Conservation (phyloP, 2,329 filamentous ascomycete genomes). For the Trichothecium roseum region DNA sequence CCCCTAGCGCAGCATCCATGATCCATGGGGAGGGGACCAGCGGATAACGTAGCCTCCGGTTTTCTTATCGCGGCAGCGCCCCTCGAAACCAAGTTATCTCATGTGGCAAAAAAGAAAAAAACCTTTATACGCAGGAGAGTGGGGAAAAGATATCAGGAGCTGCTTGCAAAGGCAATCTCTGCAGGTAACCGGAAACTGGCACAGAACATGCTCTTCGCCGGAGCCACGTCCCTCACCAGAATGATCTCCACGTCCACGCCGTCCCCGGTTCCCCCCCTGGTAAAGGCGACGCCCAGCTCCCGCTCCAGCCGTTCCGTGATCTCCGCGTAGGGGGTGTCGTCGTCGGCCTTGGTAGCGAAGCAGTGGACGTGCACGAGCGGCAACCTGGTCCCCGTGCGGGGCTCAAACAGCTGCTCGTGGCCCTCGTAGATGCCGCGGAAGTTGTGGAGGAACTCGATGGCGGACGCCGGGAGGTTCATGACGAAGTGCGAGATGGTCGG, state of each 20-base stretch:
- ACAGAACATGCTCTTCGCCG: constrained; percentile 94
- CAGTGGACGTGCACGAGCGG: constrained; percentile 92
- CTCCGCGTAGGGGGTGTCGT: constrained; percentile 52
- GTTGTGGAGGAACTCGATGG: constrained; percentile 66
- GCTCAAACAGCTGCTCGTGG: constrained; percentile 53
- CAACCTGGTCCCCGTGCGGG: constrained; percentile 47
- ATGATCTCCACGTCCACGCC: constrained; percentile 45
- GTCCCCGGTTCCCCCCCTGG: constrained; percentile 29
- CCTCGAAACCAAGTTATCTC: background rate
- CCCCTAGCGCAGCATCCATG: no score
- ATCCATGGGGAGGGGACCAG: no score
- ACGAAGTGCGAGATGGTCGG: constrained; percentile 83
- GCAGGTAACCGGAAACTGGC: constrained; percentile 78
- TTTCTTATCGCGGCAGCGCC: no score
- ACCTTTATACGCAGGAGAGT: no score
- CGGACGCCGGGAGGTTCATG: constrained; percentile 92
- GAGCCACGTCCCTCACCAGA: constrained; percentile 78
- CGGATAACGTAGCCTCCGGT: no score
- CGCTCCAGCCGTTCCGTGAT: constrained; percentile 28
- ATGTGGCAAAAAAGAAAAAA: background rate
- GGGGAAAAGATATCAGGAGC: constrained; percentile 3
- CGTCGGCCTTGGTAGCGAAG: constrained; percentile 74
- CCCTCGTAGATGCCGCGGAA: constrained; percentile 67
- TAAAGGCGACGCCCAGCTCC: constrained; percentile 23
- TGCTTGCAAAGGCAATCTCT: constrained; percentile 65